These are phyloP conservation scores for Penicillium sp. DNA, from an alignment of 2,329 filamentous ascomycete genomes.

Conservation along the genomic window DNA sequence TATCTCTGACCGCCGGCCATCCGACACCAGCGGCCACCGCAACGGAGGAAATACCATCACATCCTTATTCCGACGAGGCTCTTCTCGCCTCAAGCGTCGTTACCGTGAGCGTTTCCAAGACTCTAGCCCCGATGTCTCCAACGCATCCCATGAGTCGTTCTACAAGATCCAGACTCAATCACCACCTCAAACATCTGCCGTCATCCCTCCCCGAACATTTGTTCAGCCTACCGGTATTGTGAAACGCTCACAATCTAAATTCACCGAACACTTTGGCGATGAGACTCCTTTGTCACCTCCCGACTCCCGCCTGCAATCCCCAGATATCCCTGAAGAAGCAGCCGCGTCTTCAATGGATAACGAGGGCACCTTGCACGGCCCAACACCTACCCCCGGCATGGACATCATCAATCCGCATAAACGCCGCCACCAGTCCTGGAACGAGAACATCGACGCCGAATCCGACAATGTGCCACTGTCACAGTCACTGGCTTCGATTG, in stretches of 20 bases:
- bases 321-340: constrained; percentile 59
- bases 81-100: constrained; percentile 59
- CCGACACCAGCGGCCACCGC: constrained; percentile 56
- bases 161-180: constrained; percentile 58
- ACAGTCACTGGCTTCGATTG: constrained; percentile 88
- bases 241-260: constrained; percentile 84
- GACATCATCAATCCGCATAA: constrained; percentile 35
- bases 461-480: constrained; percentile 61
- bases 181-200: constrained; percentile 40
- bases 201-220: constrained; percentile 46
- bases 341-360: constrained; percentile 25
- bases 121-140: constrained; percentile 80
- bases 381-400: constrained; percentile 30
- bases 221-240: constrained; percentile 60
- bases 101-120: constrained; percentile 54
- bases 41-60: constrained; percentile 60
- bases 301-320: constrained; percentile 78
- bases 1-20: constrained; percentile 58
- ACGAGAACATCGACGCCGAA: constrained; percentile 55
- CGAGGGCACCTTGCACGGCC: constrained; percentile 24
- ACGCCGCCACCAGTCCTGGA: constrained; percentile 41
- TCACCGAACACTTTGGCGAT: constrained; percentile 89
- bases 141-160: constrained; percentile 89
- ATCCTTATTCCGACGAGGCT: constrained; percentile 74
- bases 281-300: constrained; percentile 79